Conservation (phyloP, 345 rosid species). For the Gossypium anomalum region DNA sequence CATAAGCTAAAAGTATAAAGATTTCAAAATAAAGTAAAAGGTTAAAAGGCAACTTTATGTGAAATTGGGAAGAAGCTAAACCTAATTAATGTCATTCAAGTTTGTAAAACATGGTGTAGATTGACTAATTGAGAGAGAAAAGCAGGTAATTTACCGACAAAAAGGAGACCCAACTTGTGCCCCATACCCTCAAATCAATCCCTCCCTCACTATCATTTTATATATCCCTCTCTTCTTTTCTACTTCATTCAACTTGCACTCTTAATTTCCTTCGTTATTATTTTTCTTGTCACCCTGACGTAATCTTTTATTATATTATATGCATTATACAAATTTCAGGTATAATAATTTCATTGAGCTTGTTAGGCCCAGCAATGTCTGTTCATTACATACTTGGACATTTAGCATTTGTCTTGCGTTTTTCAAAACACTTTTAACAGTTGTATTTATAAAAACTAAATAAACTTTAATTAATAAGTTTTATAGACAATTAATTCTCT, state of each 20-base stretch:
- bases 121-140: background rate
- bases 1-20: too few species aligned
- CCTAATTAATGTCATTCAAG: too few species aligned
- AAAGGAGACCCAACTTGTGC: background rate
- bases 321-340: background rate
- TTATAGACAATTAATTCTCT: too few species aligned
- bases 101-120: too few species aligned
- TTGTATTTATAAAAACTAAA: too few species aligned
- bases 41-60: too few species aligned
- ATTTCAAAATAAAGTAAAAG: too few species aligned
- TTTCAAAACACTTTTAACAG: too few species aligned
- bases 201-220: background rate
- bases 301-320: background rate
- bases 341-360: background rate
- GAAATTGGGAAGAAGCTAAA: too few species aligned
- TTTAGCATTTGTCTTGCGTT: background rate
- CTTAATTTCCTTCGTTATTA: background rate
- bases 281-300: background rate
- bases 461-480: too few species aligned
- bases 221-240: background rate
- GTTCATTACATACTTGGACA: background rate
- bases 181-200: conserved; percentile 1
- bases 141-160: conserved; percentile 7
- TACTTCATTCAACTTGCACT: background rate
- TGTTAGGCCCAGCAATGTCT: background rate